Conservation (phyloP, 2,329 filamentous ascomycete species). For the Aurifilum marmelostoma region DNA sequence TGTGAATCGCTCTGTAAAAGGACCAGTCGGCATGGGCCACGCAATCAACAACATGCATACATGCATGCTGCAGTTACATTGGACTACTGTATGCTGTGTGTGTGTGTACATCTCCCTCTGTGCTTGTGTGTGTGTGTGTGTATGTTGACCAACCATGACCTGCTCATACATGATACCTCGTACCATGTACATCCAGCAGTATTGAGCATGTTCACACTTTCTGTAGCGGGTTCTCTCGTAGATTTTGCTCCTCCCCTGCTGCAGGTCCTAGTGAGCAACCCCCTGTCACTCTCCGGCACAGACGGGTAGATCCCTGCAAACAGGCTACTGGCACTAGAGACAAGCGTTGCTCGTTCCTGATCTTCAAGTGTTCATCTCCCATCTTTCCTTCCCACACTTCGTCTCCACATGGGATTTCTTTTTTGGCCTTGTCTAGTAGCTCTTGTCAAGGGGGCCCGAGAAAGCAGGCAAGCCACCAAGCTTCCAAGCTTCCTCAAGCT, state of each 20-base stretch:
- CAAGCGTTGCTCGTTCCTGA: not conserved
- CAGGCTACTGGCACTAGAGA: not conserved
- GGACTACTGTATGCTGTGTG: not conserved
- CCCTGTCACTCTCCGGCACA: not conserved
- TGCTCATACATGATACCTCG: not conserved
- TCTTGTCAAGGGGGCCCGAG: not conserved
- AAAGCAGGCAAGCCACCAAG: not conserved
- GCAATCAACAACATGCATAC: not conserved
- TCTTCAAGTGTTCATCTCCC: not conserved
- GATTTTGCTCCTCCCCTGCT: not conserved
- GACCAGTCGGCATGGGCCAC: conserved; percentile 2
- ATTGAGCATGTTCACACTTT: too few species aligned
- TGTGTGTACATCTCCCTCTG: too few species aligned
- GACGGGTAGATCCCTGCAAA: conserved; percentile 6
- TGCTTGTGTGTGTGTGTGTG: not conserved
- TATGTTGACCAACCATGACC: not conserved
- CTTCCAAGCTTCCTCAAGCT: not conserved
- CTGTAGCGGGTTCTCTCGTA: not conserved
- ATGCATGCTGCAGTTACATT: not conserved
- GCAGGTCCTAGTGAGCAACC: not conserved
- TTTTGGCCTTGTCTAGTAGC: not conserved
- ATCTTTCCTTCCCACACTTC: not conserved
- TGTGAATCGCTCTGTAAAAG: too few species aligned
- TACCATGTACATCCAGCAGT: not conserved
- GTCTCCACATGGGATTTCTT: not conserved